These are phyloP conservation scores for Lactifluus pinguis DNA, from an alignment of 768 basidiomycete species.

Conservation along the genomic window DNA sequence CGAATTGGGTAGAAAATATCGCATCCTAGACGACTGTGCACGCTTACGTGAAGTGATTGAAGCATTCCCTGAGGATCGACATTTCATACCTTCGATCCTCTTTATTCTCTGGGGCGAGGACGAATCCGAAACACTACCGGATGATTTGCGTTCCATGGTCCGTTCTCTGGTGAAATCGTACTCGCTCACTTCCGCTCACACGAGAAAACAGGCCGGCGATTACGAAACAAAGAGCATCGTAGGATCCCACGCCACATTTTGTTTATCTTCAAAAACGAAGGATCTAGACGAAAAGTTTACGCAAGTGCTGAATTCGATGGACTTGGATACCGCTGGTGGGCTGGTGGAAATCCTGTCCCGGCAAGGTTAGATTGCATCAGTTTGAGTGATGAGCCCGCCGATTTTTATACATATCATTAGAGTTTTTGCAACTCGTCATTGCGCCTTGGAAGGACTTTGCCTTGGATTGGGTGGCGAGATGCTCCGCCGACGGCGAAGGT, in stretches of 20 bases:
- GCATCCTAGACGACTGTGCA: conserved; percentile 60
- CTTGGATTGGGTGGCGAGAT: conserved; percentile 18
- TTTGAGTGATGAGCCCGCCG: background rate
- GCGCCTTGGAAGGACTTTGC: conserved; percentile 15
- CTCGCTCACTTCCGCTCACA: background rate
- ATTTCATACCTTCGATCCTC: conserved; percentile 55
- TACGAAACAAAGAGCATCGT: conserved; percentile 37
- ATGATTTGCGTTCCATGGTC: conserved; percentile 59
- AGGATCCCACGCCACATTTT: conserved; percentile 35
- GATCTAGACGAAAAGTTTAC: conserved; percentile 52
- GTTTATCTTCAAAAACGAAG: conserved; percentile 41
- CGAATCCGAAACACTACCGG: conserved; percentile 28
- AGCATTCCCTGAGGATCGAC: conserved; percentile 41
- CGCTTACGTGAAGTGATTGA: conserved; percentile 58
- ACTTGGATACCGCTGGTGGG: conserved; percentile 50
- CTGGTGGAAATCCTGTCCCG: conserved; percentile 40
- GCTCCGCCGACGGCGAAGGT: conserved; percentile 37
- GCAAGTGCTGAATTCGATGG: conserved; percentile 31
- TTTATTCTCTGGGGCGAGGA: conserved; percentile 52
- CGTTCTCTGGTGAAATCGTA: conserved; percentile 14
- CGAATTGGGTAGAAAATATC: conserved; percentile 46
- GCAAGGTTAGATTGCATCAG: conserved; percentile 30
- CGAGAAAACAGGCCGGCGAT: conserved; percentile 36
- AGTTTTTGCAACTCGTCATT: conserved; percentile 5
- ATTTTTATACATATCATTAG: background rate